Evolutionary conservation across 257 asterid species (phyloP).

Genomic region (Echites panduratus): DNA sequence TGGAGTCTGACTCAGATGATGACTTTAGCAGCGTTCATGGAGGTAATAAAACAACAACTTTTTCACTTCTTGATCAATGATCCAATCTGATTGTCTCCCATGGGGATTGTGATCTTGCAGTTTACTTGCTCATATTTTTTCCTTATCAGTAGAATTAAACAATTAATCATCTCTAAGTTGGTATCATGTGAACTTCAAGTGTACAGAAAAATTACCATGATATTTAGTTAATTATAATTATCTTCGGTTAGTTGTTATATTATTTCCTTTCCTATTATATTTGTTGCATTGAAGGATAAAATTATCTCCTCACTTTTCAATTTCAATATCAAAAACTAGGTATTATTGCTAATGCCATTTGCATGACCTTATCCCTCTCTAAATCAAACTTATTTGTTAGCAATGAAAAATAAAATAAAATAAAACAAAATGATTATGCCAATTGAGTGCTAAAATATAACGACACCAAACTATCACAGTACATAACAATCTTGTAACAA

Average conservation of each 20-base stretch:
- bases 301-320: not conserved
- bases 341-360: not conserved
- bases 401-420: not conserved
- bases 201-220: not conserved
- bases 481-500: not conserved
- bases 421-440: not conserved
- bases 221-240: not conserved
- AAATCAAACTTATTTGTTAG: not conserved
- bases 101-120: not conserved
- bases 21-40: conserved; percentile 86
- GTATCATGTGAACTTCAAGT: not conserved
- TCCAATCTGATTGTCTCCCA: not conserved
- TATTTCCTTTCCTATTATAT: not conserved
- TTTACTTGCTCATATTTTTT: not conserved
- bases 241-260: not conserved
- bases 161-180: not conserved
- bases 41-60: conserved; percentile 41
- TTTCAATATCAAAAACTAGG: not conserved
- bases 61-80: not conserved
- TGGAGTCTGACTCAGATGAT: conserved; percentile 92
- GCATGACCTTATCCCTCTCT: not conserved
- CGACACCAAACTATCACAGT: not conserved
- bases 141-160: not conserved
- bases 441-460: not conserved
- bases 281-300: not conserved